Evolutionary conservation across 129 eudicot species (phyloP).

Genomic region (Ambrosia artemisiifolia): DNA sequence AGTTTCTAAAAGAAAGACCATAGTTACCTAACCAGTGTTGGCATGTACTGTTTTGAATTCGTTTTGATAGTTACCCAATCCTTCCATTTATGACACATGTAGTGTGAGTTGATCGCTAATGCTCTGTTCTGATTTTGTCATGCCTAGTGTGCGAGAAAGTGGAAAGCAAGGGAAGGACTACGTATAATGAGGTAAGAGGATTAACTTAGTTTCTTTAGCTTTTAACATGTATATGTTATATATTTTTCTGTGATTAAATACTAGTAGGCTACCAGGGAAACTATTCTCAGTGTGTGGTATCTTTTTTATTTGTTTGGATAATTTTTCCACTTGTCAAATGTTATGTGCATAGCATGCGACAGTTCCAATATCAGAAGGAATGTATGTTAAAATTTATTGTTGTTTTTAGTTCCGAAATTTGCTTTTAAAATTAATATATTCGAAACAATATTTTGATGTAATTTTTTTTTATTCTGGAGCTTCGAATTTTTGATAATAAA

Average conservation of each 20-base stretch:
- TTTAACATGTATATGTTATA: not conserved
- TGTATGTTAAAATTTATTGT: not conserved
- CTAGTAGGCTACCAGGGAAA: not conserved
- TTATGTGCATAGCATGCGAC: not conserved
- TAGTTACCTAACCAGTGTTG: constrained; percentile 4
- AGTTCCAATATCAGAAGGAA: not conserved
- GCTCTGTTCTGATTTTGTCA: constrained; percentile 7
- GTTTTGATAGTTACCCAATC: not conserved
- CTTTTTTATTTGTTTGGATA: not conserved
- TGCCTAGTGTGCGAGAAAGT: constrained; percentile 68
- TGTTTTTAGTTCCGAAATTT: not conserved
- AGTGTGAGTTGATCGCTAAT: not conserved
- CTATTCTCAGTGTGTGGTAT: not conserved
- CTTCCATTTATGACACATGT: not conserved
- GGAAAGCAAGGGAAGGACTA: constrained; percentile 85
- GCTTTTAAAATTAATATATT: not conserved
- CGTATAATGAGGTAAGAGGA: constrained; percentile 71
- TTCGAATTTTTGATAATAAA: not conserved
- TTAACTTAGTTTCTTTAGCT: constrained; percentile 8
- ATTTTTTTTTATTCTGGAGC: not conserved
- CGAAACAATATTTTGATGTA: not conserved
- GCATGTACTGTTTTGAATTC: not conserved
- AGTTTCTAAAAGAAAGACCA: not conserved
- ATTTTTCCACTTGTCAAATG: not conserved
- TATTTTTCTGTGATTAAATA: not conserved